Conservation (phyloP, 2,329 filamentous ascomycete genomes). For the Kalaharituber pfeilii region DNA sequence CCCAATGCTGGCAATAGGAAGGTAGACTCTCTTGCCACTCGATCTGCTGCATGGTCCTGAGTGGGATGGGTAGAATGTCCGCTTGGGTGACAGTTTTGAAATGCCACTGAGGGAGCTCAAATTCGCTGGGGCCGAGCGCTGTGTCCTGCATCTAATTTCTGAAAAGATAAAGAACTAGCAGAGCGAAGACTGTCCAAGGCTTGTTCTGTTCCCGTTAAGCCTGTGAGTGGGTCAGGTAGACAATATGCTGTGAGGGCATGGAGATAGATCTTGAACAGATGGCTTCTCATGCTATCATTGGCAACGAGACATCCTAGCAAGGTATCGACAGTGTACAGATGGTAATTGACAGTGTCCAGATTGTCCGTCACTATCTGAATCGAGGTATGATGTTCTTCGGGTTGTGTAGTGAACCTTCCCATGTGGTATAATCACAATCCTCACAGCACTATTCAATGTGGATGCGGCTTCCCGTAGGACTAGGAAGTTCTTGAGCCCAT, state of each 20-base stretch:
- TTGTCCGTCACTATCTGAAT: too few relatives aligned
- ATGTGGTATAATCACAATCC: too few relatives aligned
- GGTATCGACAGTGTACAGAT: conserved; percentile 35
- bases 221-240: conserved; percentile 34
- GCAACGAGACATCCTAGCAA: conserved; percentile 35
- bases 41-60: too few relatives aligned
- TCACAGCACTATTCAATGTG: conserved; percentile 22
- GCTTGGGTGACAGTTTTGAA: conserved; percentile 33
- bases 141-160: conserved; percentile 27
- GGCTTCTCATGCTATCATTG: conserved; percentile 36
- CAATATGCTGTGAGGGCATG: conserved; percentile 39
- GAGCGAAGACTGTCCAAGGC: conserved; percentile 35
- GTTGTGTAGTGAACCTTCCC: conserved; percentile 23
- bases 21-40: conserved; percentile 30
- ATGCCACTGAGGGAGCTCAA: conserved; percentile 31
- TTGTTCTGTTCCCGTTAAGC: conserved; percentile 38
- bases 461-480: conserved; percentile 29
- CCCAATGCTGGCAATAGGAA: conserved; percentile 31
- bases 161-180: conserved; percentile 34
- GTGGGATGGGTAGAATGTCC: too few relatives aligned
- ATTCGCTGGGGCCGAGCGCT: conserved; percentile 30
- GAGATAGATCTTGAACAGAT: conserved; percentile 35
- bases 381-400: too few relatives aligned
- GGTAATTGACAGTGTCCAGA: conserved; percentile 23
- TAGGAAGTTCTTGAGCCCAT: too few relatives aligned